These are phyloP conservation scores for Adansonia digitata DNA, from an alignment of 345 rosid species.

Conservation along the genomic window DNA sequence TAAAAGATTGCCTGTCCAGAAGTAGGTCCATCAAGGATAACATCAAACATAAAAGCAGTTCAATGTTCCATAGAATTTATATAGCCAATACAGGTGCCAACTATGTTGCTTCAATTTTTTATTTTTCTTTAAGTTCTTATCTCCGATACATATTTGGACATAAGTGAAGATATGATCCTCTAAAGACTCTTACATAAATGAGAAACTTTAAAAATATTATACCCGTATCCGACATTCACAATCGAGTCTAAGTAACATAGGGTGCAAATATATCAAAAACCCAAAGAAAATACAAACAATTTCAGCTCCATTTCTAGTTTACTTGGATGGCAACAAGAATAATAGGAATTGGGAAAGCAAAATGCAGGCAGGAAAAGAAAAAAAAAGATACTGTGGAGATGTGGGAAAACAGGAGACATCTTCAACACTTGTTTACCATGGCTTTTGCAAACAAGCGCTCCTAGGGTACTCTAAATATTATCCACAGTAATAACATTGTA, in stretches of 20 bases:
- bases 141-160: too few species aligned
- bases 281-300: not conserved
- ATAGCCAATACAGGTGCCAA: too few species aligned
- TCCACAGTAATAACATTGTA: too few species aligned
- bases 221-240: too few species aligned
- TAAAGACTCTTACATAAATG: too few species aligned
- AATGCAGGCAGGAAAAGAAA: not conserved
- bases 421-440: not conserved
- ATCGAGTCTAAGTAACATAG: too few species aligned
- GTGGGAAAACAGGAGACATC: not conserved
- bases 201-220: too few species aligned
- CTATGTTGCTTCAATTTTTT: too few species aligned
- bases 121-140: too few species aligned
- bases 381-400: not conserved
- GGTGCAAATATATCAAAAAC: not conserved
- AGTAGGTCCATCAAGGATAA: not conserved
- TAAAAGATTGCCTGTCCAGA: slow-evolving; percentile 70
- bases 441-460: too few species aligned
- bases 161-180: too few species aligned
- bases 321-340: not conserved
- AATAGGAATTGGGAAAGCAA: not conserved
- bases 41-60: not conserved
- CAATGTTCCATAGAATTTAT: not conserved
- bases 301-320: not conserved
- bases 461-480: too few species aligned